Evolutionary conservation across 805 yeast genomes (phyloP).

Genomic region (Metschnikowia drakensbergensis): DNA sequence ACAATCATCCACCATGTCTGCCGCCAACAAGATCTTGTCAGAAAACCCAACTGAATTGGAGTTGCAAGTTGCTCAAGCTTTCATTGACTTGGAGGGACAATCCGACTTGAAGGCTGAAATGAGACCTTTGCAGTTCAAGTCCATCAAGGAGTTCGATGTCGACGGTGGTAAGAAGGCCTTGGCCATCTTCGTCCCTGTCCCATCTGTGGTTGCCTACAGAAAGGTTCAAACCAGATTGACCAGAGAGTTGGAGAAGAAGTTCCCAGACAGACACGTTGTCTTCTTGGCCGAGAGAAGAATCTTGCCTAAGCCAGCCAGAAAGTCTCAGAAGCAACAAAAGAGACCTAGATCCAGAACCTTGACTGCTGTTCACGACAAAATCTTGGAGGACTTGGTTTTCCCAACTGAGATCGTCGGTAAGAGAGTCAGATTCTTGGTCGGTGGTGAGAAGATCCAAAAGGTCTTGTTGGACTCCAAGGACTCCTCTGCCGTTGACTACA

Average conservation of each 20-base stretch:
- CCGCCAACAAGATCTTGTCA: conserved; percentile 92
- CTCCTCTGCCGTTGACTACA: conserved; percentile 94
- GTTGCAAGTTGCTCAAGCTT: conserved; percentile 99
- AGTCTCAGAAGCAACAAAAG: conserved; percentile 91
- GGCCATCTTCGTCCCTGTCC: conserved; percentile 97
- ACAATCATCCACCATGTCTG: conserved; percentile 67
- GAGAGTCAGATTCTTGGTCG: conserved; percentile 98
- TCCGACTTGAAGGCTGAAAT: conserved; percentile 96
- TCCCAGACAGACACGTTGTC: conserved; percentile 99
- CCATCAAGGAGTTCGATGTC: conserved; percentile 97
- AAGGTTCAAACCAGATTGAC: conserved; percentile 95
- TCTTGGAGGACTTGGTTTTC: conserved; percentile 98
- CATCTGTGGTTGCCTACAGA: conserved; percentile 89
- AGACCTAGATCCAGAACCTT: conserved; percentile 99
- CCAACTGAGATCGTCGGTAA: conserved; percentile 99
- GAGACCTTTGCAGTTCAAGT: conserved; percentile 98
- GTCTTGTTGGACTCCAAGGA: conserved; percentile 97
- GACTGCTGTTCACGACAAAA: conserved; percentile 97
- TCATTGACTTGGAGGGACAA: conserved; percentile 93
- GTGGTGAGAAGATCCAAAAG: conserved; percentile 98
- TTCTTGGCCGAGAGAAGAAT: conserved; percentile 99
- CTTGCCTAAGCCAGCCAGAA: conserved; percentile 98
- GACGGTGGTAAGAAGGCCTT: conserved; percentile 98
- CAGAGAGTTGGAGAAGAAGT: conserved; percentile 99
- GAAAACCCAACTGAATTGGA: conserved; percentile 97